A percentile compares a stretch with the other conserved stretches of the same genome.
phyloP scores from a whole-genome alignment of 768 basidiomycete genomes.

The Postia placenta region DNA sequence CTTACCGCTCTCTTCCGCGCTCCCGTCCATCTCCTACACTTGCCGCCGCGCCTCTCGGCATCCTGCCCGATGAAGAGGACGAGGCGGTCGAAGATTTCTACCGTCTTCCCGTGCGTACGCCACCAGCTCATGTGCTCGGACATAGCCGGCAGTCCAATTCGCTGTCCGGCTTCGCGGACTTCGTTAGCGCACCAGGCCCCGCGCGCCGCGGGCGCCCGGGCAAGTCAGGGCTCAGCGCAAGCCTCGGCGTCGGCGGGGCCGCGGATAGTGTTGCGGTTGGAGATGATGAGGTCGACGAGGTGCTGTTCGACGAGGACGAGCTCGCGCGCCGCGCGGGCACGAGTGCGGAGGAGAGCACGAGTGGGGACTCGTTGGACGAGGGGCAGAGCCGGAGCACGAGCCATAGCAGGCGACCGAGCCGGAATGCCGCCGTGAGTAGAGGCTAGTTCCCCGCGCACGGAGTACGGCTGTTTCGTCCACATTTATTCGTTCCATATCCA shows the following conservation, averaged over 20 bases:
- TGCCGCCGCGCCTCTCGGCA: constrained; percentile 32
- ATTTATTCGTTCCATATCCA: no score
- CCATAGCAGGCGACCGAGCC: constrained; percentile 13
- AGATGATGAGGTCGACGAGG: constrained; percentile 30
- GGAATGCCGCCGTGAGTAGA: background rate
- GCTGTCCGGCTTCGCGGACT: constrained; percentile 48
- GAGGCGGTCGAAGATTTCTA: constrained; percentile 67
- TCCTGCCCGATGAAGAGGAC: constrained; percentile 41
- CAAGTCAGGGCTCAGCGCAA: constrained; percentile 15
- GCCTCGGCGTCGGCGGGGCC: constrained; percentile 10
- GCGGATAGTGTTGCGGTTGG: constrained; percentile 11
- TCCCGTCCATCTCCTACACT: constrained; percentile 21
- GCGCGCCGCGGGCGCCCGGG: constrained; percentile 18
- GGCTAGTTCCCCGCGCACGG: background rate
- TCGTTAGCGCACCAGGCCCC: constrained; percentile 48
- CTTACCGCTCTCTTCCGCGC: constrained; percentile 75
- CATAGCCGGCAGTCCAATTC: constrained; percentile 7
- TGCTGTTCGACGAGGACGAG: constrained; percentile 61
- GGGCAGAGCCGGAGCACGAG: constrained; percentile 4
- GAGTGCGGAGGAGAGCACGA: constrained; percentile 21
- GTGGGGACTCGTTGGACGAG: constrained; percentile 20
- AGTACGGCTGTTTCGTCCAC: no score
- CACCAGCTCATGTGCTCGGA: constrained; percentile 5
- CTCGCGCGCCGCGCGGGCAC: constrained; percentile 19
- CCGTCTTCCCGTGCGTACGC: constrained; percentile 47